Evolutionary conservation across 352 stramenopile species (phyloP).

Genomic region (Pythium myriotylum): DNA sequence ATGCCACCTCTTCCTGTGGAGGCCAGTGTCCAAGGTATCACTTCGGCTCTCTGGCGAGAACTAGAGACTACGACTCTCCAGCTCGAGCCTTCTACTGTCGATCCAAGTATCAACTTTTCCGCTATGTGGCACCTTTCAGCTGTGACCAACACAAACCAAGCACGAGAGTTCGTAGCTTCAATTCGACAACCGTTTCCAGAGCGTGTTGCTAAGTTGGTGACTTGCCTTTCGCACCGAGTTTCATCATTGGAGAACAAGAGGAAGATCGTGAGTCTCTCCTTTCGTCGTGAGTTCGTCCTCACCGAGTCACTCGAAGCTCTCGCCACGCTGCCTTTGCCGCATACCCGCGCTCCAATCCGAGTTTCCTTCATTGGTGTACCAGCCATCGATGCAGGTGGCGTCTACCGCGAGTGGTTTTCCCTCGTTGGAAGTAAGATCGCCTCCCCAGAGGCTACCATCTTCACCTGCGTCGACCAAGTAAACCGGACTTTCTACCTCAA

Average conservation of each 20-base stretch:
- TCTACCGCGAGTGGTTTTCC: constrained; percentile 69
- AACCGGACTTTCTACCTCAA: constrained; percentile 67
- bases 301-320: constrained; percentile 1
- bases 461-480: constrained; percentile 54
- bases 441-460: constrained; percentile 44
- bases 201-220: background rate
- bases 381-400: constrained; percentile 7
- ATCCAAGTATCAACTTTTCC: background rate
- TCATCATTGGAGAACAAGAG: no score
- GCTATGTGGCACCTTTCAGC: background rate
- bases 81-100: background rate
- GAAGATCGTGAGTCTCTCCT: background rate
- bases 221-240: no score
- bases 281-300: constrained; percentile 2
- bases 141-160: background rate
- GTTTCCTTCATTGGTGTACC: constrained; percentile 1
- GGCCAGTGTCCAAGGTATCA: no score
- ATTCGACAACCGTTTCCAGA: background rate
- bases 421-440: constrained; percentile 64
- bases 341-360: background rate
- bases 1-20: no score
- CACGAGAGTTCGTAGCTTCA: background rate
- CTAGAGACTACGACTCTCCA: no score
- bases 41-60: no score
- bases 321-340: background rate